Evolutionary conservation across 129 eudicot genomes (phyloP).

Genomic region (Pseudognaphalium luteoalbum): DNA sequence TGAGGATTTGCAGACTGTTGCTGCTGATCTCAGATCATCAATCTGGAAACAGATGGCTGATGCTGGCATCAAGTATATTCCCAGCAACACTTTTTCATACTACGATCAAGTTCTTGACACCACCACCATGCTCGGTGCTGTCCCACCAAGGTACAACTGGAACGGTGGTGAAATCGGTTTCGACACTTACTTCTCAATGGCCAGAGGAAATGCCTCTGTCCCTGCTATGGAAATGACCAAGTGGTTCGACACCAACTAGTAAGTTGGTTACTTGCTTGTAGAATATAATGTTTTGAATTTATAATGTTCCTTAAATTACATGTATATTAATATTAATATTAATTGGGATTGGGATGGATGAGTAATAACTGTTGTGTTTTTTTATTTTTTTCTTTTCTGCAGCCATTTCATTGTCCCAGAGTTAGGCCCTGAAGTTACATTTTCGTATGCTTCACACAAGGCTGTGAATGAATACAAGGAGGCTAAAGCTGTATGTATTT

Average conservation of each 20-base stretch:
- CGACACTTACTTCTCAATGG: constrained; percentile 96
- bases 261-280: too few relatives aligned
- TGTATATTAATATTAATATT: too few relatives aligned
- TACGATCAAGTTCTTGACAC: constrained; percentile 97
- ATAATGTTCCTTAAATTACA: not conserved
- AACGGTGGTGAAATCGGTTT: constrained; percentile 96
- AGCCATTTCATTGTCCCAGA: constrained; percentile 99
- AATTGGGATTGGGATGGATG: not conserved
- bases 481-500: constrained; percentile 84
- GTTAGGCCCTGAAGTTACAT: constrained; percentile 90
- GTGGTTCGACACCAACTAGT: constrained; percentile 99
- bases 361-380: not conserved
- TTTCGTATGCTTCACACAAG: constrained; percentile 97
- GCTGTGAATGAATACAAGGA: constrained; percentile 98
- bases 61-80: constrained; percentile 93
- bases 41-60: constrained; percentile 97
- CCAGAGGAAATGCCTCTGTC: constrained; percentile 98
- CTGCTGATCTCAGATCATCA: constrained; percentile 88
- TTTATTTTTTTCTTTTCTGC: constrained; percentile 31
- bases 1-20: constrained; percentile 84
- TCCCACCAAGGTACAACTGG: constrained; percentile 89
- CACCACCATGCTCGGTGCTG: constrained; percentile 96
- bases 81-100: constrained; percentile 97
- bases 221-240: constrained; percentile 99
- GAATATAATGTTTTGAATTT: not conserved